Evolutionary conservation across 1,139 yeast genomes (phyloP).

Genomic region (Taphrina wiesneri): DNA sequence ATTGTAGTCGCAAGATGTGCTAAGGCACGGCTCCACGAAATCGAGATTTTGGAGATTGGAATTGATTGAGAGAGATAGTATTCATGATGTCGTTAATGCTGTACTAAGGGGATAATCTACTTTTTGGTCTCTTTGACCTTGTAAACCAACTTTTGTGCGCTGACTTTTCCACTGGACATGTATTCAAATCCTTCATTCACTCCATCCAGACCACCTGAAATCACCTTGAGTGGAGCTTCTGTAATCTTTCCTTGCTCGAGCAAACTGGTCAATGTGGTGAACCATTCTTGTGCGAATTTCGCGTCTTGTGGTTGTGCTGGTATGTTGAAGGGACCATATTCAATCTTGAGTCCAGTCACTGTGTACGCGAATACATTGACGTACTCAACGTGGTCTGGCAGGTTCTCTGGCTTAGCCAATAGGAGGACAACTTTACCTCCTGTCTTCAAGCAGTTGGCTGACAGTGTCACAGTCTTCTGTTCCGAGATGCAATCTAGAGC

Average conservation of each 20-base stretch:
- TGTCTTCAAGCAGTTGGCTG: not conserved
- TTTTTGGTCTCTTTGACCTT: constrained; percentile 15
- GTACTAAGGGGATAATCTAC: constrained; percentile 6
- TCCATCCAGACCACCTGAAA: constrained; percentile 38
- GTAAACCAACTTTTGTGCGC: constrained; percentile 35
- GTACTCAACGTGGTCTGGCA: constrained; percentile 1
- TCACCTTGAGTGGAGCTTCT: constrained; percentile 31
- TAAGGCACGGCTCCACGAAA: not conserved
- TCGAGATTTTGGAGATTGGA: not conserved
- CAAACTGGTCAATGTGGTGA: constrained; percentile 36
- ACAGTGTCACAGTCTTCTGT: constrained; percentile 3
- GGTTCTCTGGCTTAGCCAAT: constrained; percentile 6
- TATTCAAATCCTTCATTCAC: constrained; percentile 34
- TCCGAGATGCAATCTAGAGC: constrained; percentile 60
- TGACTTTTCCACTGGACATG: constrained; percentile 35
- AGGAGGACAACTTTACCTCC: constrained; percentile 24
- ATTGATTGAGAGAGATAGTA: too few species aligned
- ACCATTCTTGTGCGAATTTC: constrained; percentile 33
- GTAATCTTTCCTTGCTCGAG: constrained; percentile 35
- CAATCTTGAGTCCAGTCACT: constrained; percentile 10
- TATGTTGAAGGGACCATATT: constrained; percentile 12
- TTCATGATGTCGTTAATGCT: too few species aligned
- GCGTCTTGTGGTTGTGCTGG: constrained; percentile 33
- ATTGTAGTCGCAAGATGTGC: too few species aligned
- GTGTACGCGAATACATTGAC: constrained; percentile 23